Percentiles rank a stretch among this genome's conserved stretches.
phyloP scores from a whole-genome alignment of 2,329 filamentous ascomycete genomes.

The Aaosphaeria pasadenensis region DNA sequence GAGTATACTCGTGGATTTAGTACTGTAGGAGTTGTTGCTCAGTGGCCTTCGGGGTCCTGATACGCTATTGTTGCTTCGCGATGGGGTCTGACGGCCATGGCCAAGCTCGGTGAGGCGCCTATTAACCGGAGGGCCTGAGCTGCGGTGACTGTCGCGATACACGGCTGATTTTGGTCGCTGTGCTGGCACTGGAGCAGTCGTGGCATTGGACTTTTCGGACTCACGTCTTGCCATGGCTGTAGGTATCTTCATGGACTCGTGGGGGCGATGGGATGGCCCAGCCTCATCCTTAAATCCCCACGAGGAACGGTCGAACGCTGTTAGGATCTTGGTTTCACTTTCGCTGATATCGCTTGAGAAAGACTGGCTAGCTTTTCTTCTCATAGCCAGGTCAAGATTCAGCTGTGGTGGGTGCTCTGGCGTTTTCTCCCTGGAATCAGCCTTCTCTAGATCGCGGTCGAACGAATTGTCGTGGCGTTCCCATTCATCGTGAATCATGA shows the following conservation, averaged over 20 bases:
- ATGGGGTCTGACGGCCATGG: conserved; percentile 28
- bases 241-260: conserved; percentile 44
- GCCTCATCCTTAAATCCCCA: conserved; percentile 33
- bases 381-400: conserved; percentile 28
- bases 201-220: conserved; percentile 24
- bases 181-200: conserved; percentile 21
- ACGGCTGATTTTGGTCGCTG: conserved; percentile 20
- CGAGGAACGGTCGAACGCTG: conserved; percentile 38
- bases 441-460: conserved; percentile 39
- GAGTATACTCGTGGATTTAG: conserved; percentile 38
- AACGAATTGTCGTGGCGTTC: conserved; percentile 17
- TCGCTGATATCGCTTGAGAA: conserved; percentile 39
- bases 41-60: conserved; percentile 22
- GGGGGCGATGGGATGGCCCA: conserved; percentile 36
- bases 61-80: conserved; percentile 22
- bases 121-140: conserved; percentile 26
- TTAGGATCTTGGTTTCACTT: conserved; percentile 35
- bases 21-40: conserved; percentile 38
- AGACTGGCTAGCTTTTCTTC: conserved; percentile 27
- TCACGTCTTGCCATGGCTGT: conserved; percentile 37
- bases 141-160: conserved; percentile 23
- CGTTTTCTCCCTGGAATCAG: conserved; percentile 19
- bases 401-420: conserved; percentile 40
- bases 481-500: conserved; percentile 27
- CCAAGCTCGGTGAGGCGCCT: conserved; percentile 28